phyloP scores from a whole-genome alignment of 306 rosid species.

The Betula pendula region DNA sequence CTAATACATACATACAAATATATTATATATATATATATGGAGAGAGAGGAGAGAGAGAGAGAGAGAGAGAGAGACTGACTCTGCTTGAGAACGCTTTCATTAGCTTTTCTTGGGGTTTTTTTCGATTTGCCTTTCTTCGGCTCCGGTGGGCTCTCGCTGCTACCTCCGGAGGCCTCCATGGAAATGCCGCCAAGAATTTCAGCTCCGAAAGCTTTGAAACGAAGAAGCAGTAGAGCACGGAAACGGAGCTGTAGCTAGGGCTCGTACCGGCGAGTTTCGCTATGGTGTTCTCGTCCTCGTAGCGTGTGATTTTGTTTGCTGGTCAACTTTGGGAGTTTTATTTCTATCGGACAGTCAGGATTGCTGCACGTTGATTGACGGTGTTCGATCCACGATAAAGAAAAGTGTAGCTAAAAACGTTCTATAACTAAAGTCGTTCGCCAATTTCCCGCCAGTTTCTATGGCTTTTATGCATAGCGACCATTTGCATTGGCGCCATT shows the following conservation, averaged over 20 bases:
- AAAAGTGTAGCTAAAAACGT: too few relatives aligned
- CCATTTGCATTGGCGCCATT: too few relatives aligned
- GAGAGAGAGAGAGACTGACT: conserved; percentile 49
- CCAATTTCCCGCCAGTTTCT: too few relatives aligned
- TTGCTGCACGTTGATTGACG: too few relatives aligned
- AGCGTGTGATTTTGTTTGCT: too few relatives aligned
- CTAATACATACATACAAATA: not conserved
- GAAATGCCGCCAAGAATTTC: conserved; percentile 7
- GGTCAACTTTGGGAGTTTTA: too few relatives aligned
- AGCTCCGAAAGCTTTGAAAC: not conserved
- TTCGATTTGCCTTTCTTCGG: conserved; percentile 70
- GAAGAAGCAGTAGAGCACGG: not conserved
- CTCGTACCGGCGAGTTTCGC: not conserved
- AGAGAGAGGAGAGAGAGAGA: conserved; percentile 29
- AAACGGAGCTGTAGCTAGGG: not conserved
- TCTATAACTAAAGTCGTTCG: too few relatives aligned
- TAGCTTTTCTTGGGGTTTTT: conserved; percentile 61
- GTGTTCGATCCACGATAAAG: too few relatives aligned
- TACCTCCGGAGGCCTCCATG: conserved; percentile 51
- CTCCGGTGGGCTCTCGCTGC: conserved; percentile 51
- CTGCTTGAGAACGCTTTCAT: conserved; percentile 77
- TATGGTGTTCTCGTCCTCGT: too few relatives aligned
- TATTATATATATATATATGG: not conserved
- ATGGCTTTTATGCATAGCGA: too few relatives aligned
- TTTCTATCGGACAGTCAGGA: too few relatives aligned